Evolutionary conservation across 2,329 filamentous ascomycete genomes (phyloP).

Genomic region (Rhexocercosporidium sp.): DNA sequence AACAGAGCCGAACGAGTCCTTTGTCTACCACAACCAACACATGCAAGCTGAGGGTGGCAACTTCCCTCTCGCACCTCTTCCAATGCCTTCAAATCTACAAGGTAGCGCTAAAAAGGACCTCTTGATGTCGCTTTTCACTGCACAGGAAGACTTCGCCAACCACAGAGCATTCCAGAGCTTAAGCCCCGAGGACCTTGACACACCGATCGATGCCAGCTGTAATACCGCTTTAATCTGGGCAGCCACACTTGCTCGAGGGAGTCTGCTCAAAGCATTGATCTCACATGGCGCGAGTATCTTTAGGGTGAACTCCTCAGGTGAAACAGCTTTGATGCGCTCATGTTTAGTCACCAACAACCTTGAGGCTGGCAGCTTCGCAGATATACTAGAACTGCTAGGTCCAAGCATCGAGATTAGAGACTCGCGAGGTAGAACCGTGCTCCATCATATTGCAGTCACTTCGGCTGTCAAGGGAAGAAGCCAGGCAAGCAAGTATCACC

Average conservation of each 20-base stretch:
- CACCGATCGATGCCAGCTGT: conserved; percentile 86
- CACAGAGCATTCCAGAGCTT: conserved; percentile 80
- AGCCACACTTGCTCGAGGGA: conserved; percentile 85
- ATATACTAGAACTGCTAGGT: conserved; percentile 86
- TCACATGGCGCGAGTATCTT: conserved; percentile 85
- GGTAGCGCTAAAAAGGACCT: conserved; percentile 81
- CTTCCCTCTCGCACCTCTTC: conserved; percentile 68
- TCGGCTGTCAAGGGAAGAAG: conserved; percentile 94
- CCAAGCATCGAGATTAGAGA: conserved; percentile 91
- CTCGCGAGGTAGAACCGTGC: conserved; percentile 84
- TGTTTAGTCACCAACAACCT: conserved; percentile 94
- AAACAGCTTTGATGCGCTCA: conserved; percentile 91
- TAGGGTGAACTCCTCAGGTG: conserved; percentile 85
- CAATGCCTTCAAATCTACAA: conserved; percentile 63
- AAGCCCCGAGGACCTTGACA: conserved; percentile 81
- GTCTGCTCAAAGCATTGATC: conserved; percentile 81
- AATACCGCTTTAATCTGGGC: conserved; percentile 97
- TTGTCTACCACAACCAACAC: conserved; percentile 61
- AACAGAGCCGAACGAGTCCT: conserved; percentile 81
- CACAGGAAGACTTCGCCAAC: conserved; percentile 70
- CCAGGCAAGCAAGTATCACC: conserved; percentile 91
- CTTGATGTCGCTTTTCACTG: conserved; percentile 81
- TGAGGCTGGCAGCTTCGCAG: conserved; percentile 88
- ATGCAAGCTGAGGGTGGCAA: conserved; percentile 58
- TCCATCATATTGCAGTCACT: conserved; percentile 95